Conservation (phyloP, 2,329 filamentous ascomycete genomes). For the Pseudogymnoascus destructans region DNA sequence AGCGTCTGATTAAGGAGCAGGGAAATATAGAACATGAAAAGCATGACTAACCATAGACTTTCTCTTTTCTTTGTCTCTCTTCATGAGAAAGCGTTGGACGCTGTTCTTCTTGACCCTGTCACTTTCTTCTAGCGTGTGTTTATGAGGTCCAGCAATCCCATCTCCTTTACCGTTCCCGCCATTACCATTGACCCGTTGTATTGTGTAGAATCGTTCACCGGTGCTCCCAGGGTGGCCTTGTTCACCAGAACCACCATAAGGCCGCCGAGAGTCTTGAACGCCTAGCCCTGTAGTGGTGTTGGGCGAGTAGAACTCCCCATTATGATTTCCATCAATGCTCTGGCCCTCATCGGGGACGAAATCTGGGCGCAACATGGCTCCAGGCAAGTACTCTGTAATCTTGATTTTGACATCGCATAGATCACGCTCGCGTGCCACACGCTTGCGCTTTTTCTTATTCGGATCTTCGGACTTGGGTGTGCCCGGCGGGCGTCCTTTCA, state of each 20-base stretch:
- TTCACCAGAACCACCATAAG: slow-evolving; percentile 15
- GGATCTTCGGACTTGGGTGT: slow-evolving; percentile 70
- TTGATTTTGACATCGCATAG: slow-evolving; percentile 83
- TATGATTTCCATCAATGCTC: slow-evolving; percentile 16
- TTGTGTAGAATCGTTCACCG: slow-evolving; percentile 53
- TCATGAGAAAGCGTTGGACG: slow-evolving; percentile 51
- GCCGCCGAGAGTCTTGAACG: neutral
- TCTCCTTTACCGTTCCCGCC: slow-evolving; percentile 60
- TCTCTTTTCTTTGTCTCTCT: slow-evolving; percentile 52
- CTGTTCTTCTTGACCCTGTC: slow-evolving; percentile 74
- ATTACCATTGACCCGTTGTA: slow-evolving; percentile 67
- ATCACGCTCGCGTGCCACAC: slow-evolving; percentile 59
- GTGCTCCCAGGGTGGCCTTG: slow-evolving; percentile 34
- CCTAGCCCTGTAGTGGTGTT: neutral
- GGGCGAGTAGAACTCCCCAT: slow-evolving; percentile 22
- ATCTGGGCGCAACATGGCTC: slow-evolving; percentile 28
- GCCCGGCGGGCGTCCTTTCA: slow-evolving; percentile 66
- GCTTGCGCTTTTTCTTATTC: slow-evolving; percentile 70
- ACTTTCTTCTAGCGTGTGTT: slow-evolving; percentile 58
- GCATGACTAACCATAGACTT: slow-evolving; percentile 39
- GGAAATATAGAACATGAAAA: neutral
- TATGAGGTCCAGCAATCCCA: slow-evolving; percentile 58
- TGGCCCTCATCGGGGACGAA: slow-evolving; percentile 23
- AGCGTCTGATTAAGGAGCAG: slow-evolving; percentile 18
- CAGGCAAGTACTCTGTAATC: slow-evolving; percentile 65